Base-by-base conservation (phyloP, 2,329 filamentous ascomycete genomes). In the Teratosphaeria gauchensis region DNA sequence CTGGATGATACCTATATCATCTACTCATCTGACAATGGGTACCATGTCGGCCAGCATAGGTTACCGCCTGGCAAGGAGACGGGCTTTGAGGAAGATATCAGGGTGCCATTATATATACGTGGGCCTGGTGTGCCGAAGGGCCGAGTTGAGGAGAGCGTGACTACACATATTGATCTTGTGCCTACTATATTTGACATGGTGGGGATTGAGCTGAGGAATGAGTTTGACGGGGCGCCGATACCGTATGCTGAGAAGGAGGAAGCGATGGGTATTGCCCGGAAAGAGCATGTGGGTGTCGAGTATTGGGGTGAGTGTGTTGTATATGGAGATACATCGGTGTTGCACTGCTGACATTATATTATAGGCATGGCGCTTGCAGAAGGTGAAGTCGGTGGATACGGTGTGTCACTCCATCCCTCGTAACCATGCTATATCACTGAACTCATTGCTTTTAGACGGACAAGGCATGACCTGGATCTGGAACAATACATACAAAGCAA, bases 1-100 rank as follows among this genome's bases (percentile, higher is more conserved):
- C 66, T 81, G 21, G 75, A 81, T 9, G 77, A 82, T 56, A 82
- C 73, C 0, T 76, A 74, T 56, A 66, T 76, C 35, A 64, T 76
- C 56, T 76, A 71, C 61, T 70, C 70, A 8, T 70, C 69, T 8
- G 74, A 76, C 62, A 76, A 76, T 59, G 74, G 74, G 4, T 69
- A 63, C 32, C 72, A 74, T 57, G 58, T 63, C 28, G 60, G 73
- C 8, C 71, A 75, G 55, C 73, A 76, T 58, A 65, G 74, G 1
- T 63, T 76, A 1, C 72, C 71, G 53, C 71, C 74, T 6, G 74
- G 74, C 1, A 76, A 76, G 60, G 66, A 70, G 16, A 73, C 69
- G 31, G 68, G 67, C 6, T 76, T 69, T 55, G 73, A 75, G 60
- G 72, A 73, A 57, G 74, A 76, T 56, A 71, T 75, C 58, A 72